Percentiles rank a stretch among this genome's conserved stretches.
These are phyloP conservation scores for Thielaviopsis ethacetica DNA, from an alignment of 2,329 filamentous ascomycete genomes.

Conservation along the genomic window DNA sequence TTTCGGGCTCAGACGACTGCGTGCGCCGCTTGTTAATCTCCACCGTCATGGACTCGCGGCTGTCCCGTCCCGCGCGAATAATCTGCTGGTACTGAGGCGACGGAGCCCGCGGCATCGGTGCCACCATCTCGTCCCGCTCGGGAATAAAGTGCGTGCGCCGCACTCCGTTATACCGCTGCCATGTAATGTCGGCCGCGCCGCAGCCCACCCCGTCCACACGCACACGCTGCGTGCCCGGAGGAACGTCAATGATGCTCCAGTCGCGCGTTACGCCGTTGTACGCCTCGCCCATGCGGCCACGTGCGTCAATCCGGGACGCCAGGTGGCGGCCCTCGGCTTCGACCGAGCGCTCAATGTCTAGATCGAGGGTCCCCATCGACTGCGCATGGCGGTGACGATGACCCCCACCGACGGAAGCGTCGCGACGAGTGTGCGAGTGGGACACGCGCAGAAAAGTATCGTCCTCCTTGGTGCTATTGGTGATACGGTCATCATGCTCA, in stretches of 20 bases:
- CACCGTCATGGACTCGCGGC: constrained; percentile 32
- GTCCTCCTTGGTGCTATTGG: not conserved
- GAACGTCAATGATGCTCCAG: constrained; percentile 73
- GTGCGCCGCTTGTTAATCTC: constrained; percentile 38
- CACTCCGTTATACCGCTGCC: constrained; percentile 65
- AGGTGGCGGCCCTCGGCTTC: constrained; percentile 39
- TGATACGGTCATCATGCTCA: constrained; percentile 16
- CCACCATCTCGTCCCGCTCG: constrained; percentile 36
- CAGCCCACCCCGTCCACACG: constrained; percentile 66
- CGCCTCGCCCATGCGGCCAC: constrained; percentile 56
- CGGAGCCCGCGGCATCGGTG: constrained; percentile 3
- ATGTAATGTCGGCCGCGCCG: constrained; percentile 58
- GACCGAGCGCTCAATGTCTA: constrained; percentile 29
- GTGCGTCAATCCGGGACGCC: constrained; percentile 35
- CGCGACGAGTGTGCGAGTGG: constrained; percentile 16
- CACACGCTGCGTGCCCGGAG: constrained; percentile 68
- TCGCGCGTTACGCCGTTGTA: constrained; percentile 57
- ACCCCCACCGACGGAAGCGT: constrained; percentile 23
- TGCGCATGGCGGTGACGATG: constrained; percentile 18
- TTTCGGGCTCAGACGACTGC: constrained; percentile 36
- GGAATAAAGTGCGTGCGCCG: constrained; percentile 58
- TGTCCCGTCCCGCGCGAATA: constrained; percentile 19
- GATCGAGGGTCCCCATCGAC: constrained; percentile 10
- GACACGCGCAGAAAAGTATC: constrained; percentile 38
- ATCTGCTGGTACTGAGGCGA: constrained; percentile 6